Conservation (phyloP, 2,329 filamentous ascomycete genomes). For the Fusarium verrucosum region DNA sequence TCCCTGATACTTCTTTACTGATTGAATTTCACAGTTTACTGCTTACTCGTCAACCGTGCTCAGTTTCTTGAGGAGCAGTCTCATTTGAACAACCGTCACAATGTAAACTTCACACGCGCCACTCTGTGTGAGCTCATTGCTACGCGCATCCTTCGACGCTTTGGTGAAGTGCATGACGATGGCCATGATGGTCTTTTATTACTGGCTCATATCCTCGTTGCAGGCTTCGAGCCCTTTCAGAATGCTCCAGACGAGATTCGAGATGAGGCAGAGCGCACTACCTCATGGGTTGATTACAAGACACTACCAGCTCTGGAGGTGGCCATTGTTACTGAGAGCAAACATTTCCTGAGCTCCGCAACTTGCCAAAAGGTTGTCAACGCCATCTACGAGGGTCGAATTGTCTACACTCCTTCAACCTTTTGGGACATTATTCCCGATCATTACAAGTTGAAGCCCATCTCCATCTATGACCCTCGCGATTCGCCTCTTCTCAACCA, state of each 20-base stretch:
- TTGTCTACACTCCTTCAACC: conserved; percentile 83
- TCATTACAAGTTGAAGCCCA: conserved; percentile 84
- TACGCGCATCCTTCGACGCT: conserved; percentile 78
- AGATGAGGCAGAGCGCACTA: conserved; percentile 62
- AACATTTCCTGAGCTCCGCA: conserved; percentile 78
- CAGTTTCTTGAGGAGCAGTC: conserved; percentile 83
- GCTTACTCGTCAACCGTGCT: conserved; percentile 81
- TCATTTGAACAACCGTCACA: conserved; percentile 79
- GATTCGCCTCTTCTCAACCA: conserved; percentile 82
- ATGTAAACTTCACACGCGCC: conserved; percentile 80
- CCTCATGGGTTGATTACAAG: conserved; percentile 60
- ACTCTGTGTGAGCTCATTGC: conserved; percentile 84
- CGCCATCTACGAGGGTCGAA: conserved; percentile 81
- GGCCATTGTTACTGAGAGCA: conserved; percentile 84
- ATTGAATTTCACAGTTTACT: conserved; percentile 69
- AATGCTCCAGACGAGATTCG: conserved; percentile 76
- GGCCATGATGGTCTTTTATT: conserved; percentile 76
- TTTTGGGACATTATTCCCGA: conserved; percentile 88
- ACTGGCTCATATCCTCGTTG: conserved; percentile 81
- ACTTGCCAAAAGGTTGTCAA: conserved; percentile 84
- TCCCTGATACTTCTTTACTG: neutral
- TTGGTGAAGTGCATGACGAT: conserved; percentile 78
- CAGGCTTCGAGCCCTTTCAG: conserved; percentile 86
- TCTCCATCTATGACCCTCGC: conserved; percentile 81
- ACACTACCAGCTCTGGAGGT: conserved; percentile 83